A percentile compares a stretch with the other conserved stretches of the same genome.
phyloP scores from a whole-genome alignment of 2,329 filamentous ascomycete genomes.

The Fusarium sp. region DNA sequence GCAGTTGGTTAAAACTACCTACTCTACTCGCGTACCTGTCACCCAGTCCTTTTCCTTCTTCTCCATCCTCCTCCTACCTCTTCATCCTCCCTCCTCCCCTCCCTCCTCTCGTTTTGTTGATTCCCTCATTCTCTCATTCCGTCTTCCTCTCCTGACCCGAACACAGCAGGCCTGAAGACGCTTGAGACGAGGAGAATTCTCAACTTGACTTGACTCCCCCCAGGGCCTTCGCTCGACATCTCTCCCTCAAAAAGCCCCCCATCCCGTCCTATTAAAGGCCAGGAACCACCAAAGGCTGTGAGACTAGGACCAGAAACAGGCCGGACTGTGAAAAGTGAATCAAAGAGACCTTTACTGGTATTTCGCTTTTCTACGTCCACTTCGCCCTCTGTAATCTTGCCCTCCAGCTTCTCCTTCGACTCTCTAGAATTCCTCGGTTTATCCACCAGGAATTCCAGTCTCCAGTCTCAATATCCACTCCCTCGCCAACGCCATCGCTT shows the following conservation, averaged over 20 bases:
- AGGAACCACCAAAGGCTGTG: slow-evolving; percentile 43
- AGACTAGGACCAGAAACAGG: slow-evolving; percentile 40
- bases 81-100: slow-evolving; percentile 55
- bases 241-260: slow-evolving; percentile 11
- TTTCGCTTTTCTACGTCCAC: slow-evolving; percentile 47
- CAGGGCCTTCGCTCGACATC: slow-evolving; percentile 15
- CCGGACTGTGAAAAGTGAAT: slow-evolving; percentile 46
- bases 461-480: slow-evolving; percentile 35
- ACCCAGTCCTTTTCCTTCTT: slow-evolving; percentile 66
- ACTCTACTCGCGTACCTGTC: slow-evolving; percentile 54
- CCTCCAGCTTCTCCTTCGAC: slow-evolving; percentile 36
- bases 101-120: slow-evolving; percentile 57
- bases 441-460: slow-evolving; percentile 54
- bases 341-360: slow-evolving; percentile 54
- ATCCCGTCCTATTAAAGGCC: slow-evolving; percentile 44
- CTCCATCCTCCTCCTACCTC: slow-evolving; percentile 64
- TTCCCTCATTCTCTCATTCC: slow-evolving; percentile 61
- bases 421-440: slow-evolving; percentile 55
- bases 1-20: slow-evolving; percentile 52
- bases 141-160: slow-evolving; percentile 60
- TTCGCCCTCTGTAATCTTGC: slow-evolving; percentile 34
- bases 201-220: slow-evolving; percentile 19
- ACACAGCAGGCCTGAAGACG: slow-evolving; percentile 49
- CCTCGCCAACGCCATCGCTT: slow-evolving; percentile 24
- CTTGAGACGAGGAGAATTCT: slow-evolving; percentile 51